Conservation (phyloP, 805 yeast genomes). For the Pichia manshurica region DNA sequence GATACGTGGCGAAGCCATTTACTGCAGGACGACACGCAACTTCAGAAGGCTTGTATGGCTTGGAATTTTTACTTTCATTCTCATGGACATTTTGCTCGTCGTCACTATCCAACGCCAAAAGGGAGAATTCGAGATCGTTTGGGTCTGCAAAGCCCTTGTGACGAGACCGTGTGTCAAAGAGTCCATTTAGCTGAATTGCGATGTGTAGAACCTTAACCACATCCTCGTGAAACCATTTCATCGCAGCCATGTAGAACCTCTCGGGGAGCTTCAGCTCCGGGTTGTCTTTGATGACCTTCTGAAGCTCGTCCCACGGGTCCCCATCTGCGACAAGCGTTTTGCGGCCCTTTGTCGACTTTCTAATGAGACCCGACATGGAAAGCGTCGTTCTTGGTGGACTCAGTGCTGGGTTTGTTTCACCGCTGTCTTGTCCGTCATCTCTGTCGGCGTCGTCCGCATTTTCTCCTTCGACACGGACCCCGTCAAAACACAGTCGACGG, state of each 20-base stretch:
- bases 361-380: conserved; percentile 5
- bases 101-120: background rate
- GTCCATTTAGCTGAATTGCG: conserved; percentile 27
- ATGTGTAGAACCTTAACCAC: conserved; percentile 32
- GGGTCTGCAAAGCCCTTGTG: background rate
- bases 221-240: conserved; percentile 43
- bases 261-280: conserved; percentile 33
- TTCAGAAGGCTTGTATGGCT: too few relatives aligned
- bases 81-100: too few relatives aligned
- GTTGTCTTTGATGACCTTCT: conserved; percentile 31
- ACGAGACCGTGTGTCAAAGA: background rate
- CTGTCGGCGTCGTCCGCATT: background rate
- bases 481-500: background rate
- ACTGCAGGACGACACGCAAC: too few relatives aligned
- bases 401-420: too few relatives aligned
- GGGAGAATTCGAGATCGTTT: background rate
- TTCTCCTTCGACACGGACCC: background rate
- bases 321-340: background rate
- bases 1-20: background rate
- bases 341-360: background rate
- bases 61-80: too few relatives aligned
- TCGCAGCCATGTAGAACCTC: conserved; percentile 34
- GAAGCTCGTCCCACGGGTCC: conserved; percentile 26
- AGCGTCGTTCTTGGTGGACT: background rate
- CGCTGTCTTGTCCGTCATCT: too few relatives aligned